Base-by-base conservation (phyloP, 371 early-diverging fungal genomes). In the Homolaphlyctis polyrhiza region DNA sequence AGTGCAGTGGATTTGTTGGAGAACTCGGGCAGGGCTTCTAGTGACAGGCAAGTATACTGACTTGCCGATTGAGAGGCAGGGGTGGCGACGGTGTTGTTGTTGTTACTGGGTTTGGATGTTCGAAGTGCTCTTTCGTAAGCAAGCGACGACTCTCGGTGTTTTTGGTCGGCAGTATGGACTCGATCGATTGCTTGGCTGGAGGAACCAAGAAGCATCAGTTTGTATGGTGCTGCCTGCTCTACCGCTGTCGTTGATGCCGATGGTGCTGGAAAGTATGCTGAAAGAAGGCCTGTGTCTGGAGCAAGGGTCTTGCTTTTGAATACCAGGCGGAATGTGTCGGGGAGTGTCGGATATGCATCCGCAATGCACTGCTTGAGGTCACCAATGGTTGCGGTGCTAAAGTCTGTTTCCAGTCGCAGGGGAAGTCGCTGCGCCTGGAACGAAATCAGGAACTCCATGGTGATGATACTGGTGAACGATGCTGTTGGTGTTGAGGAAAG, bases 21-120 rank as follows among this genome's bases (percentile, higher is more conserved):
- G 62, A 91, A 87, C 30, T 86, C 80, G 30, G 81, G 76, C 32
- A 92, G 76, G 0, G 88, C 83, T 27, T 84, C 71, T 11, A 93
- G 77, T 1, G 65, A 64, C 29, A 82, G 86, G 70, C 93, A 94
- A 0, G 88, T 89, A 68, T 86, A 87, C 62, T 82, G 71, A 8
- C 11, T 39, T 39, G 39, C 11, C 39, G 39, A 18, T 18, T 30
- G 71, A 18, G 50, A 33, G 18, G 48, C 21, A 14, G 35, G 27
- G 14, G 58, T n/a, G 11, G 28, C 45, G 23, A n/a, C 58, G 33
- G 8, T 29, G 25, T n/a, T n/a, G 2, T 29, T 25, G 6, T 2
- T 58, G 11, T 11, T 18, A 6, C 25, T 5, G 21, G 30, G 29
- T 30, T 21, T 33, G 35, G 49, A 35, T 34, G 58, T 11, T 39